Evolutionary conservation across 2,329 filamentous ascomycete species (phyloP).

Genomic region (Ophiostoma ips): DNA sequence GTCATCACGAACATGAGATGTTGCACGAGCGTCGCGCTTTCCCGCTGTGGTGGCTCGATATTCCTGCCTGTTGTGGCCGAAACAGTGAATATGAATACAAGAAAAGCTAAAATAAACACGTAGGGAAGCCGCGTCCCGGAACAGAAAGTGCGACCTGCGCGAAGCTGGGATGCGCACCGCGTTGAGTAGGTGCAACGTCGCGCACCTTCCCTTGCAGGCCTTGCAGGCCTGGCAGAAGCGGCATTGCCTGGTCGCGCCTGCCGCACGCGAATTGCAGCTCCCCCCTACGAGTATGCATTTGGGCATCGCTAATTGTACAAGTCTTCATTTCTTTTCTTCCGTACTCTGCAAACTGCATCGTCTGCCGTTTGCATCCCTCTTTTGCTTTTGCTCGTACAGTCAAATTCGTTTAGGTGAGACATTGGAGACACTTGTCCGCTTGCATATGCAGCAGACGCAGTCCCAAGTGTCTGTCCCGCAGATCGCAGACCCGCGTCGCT

Average conservation of each 20-base stretch:
- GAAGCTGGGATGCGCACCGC: not conserved
- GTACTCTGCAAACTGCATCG: too few species aligned
- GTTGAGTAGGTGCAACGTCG: not conserved
- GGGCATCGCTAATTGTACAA: too few species aligned
- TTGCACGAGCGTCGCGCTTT: not conserved
- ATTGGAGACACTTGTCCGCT: not conserved
- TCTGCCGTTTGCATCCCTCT: too few species aligned
- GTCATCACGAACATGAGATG: not conserved
- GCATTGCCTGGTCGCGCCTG: too few species aligned
- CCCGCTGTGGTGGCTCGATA: not conserved
- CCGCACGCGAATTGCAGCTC: too few species aligned
- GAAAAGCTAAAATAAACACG: not conserved
- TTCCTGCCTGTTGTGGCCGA: not conserved
- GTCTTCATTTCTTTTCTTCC: too few species aligned
- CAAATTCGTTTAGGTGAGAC: not conserved
- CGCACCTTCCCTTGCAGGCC: too few species aligned
- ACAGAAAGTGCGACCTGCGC: not conserved
- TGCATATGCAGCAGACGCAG: not conserved
- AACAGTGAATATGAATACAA: too few species aligned
- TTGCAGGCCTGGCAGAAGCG: too few species aligned
- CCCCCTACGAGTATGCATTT: too few species aligned
- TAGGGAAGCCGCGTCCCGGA: not conserved
- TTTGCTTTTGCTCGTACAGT: too few species aligned
- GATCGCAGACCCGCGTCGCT: constrained; percentile 8
- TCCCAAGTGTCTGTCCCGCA: not conserved